Evolutionary conservation across 2,329 filamentous ascomycete genomes (phyloP), one percentile per base, ranked within the genome.

Genomic region (Ceratocystis eucalypticola): DNA sequence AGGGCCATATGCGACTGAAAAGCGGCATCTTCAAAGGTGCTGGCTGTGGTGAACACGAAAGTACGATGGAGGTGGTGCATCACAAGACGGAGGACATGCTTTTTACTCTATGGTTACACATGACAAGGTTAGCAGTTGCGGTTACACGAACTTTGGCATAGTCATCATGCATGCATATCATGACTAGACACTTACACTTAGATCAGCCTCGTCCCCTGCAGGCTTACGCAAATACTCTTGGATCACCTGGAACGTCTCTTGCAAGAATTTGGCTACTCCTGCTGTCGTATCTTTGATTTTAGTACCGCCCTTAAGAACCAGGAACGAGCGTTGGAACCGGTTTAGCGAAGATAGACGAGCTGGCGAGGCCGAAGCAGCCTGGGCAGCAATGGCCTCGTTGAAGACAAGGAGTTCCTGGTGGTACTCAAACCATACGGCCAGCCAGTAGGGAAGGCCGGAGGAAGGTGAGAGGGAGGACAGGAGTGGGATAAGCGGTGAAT

Each of bases 1-100:
- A 83, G 79, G 0, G 77, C 75, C 15, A 88, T 74, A 71, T 87
- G 84, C 33, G 84, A 84, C 71, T 85, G 84, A 73, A 88, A 88
- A 44, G 76, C 78, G 17, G 83, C 84, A 70, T 87, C 85, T 66
- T 87, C 82, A 69, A 87, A 87, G 0, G 73, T 71, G 3, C 71
- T 25, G 0, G 73, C 73, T 12, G 76, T 78, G 1, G 80, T 76
- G 41, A 84, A 76, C 0, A 71, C 70, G 66, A 82, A 77, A 0
- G 82, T 86, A 22, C 80, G 77, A 72, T 79, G 78, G 75, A 85
- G 80, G 70, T 81, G 84, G 67, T 81, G 79, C 65, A 82, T 71
- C 8, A 85, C 67, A 50, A 70, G 72, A 46, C 74, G 73, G 4
- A 77, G 69, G 15, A 77, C 69, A 17, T 70, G 71, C 5, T 69